Evolutionary conservation across 148 eudicot genomes (phyloP), one percentile per base, ranked within the genome.

Genomic region (Linanthus parryae): DNA sequence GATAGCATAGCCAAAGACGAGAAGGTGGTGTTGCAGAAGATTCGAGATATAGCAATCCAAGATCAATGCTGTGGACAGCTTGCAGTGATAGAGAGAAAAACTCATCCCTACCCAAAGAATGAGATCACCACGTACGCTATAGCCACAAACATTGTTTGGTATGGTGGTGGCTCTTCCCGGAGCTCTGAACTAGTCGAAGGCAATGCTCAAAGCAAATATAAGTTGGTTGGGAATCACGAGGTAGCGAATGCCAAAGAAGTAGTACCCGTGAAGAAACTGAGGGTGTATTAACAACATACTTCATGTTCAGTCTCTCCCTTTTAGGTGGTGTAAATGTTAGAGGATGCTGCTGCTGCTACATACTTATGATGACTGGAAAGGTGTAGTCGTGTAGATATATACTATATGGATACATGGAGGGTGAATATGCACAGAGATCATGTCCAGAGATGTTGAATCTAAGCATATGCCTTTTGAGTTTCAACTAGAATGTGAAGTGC

Each of bases 21-120:
- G 26, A 58, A 70, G 37, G 46, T n/a, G 15, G 69, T 70, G 23
- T 41, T 49, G 47, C 71, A 51, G 70, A 71, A 62, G 44, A 73
- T 73, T 22, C 67, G 42, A 43, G 76, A 73, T 20, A 54, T 51
- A 11, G 73, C 79, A 19, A 48, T 67, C 27, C 44, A 55, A 48
- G 75, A 60, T 54, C 59, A 64, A 34, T 31, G 52, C 22, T 73
- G 76, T 47, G 74, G 83, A 25, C 79, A 70, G 59, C 41, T 58
- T 54, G 60, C 64, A 2, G 43, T 69, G 7, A 65, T 73, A 7
- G 68, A 77, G 54, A 66, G 57, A 21, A 48, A 57, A 56, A 27
- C 61, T 38, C 48, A 52, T 23, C 46, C 66, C 14, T 52, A 47
- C 35, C 63, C 80, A 17, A 59, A 58, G 36, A 73, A 62, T 25